Evolutionary conservation across 495 filamentous ascomycete species (phyloP), one percentile per base, ranked within the genome.

Genomic region (Neurospora sp.): DNA sequence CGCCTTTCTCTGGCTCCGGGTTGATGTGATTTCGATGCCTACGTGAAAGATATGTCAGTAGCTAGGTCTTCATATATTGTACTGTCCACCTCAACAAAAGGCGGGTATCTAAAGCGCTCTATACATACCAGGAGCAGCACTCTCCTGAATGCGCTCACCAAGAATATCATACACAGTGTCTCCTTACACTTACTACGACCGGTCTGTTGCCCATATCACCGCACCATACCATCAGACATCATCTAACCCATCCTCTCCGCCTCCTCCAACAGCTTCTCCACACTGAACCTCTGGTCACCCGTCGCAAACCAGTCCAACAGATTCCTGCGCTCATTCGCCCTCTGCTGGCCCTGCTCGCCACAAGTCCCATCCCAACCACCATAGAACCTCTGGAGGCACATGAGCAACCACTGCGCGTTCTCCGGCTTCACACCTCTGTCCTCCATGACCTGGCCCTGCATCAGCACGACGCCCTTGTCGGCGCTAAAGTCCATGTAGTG

Each of bases 311-410:
- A 89, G 80, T 93, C 91, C 79, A 98, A 80, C 79, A 98, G 78
- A 83, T 86, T 81, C 82, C 82, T 89, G 82, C 89, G 83, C 80
- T 81, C 81, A 71, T 74, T 79, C 31, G 77, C 79, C 75, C 80
- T 74, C 74, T 80, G 76, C 75, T 41, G 69, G 16, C 68, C 76
- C 20, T 69, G 84, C 2, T 86, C 86, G 16, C 90, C 93, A 0
- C 69, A 71, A 12, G 53, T 75, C n/a, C 75, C 82, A 39, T 80
- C 83, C 80, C 81, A 81, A 48, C 81, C 81, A 8, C 82, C 83
- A 79, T 98, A 99, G 80, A 98, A 99, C 81, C 93, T 90, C 87
- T 98, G 96, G 84, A 99, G 81, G 68, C 93, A 93, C 87, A 97
- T 92, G n/a, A 96, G 86, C 76, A 99, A 79, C 93, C 92, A 97